Evolutionary conservation across 140 eudicot genomes (phyloP).

Genomic region (Erigeron philadelphicus): DNA sequence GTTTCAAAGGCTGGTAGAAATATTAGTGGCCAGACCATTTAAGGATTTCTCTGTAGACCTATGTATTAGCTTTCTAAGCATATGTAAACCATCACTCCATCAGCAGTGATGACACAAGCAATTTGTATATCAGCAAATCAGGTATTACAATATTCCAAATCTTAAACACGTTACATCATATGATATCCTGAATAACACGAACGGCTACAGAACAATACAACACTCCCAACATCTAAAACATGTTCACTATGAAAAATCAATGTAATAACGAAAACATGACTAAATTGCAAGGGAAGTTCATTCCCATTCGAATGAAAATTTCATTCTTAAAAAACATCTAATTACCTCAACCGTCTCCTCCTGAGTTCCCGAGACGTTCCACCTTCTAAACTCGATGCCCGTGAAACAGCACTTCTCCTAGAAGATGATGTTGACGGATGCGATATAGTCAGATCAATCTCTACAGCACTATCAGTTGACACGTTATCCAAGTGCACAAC

Average conservation of each 20-base stretch:
- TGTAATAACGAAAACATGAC: conserved; percentile 28
- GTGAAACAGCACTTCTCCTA: conserved; percentile 43
- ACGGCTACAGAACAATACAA: conserved; percentile 1
- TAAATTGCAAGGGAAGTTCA: conserved; percentile 14
- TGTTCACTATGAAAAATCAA: conserved; percentile 36
- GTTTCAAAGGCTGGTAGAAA: neutral
- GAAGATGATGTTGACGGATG: conserved; percentile 40
- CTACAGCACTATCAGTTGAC: conserved; percentile 33
- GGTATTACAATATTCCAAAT: conserved; percentile 28
- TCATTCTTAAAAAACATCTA: conserved; percentile 7
- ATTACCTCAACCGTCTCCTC: conserved; percentile 61
- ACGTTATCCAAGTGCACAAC: conserved; percentile 34
- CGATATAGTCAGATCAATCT: conserved; percentile 33
- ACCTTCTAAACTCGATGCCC: conserved; percentile 43
- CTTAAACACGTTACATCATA: conserved; percentile 27
- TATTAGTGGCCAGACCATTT: neutral
- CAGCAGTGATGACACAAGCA: conserved; percentile 19
- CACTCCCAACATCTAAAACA: conserved; percentile 29
- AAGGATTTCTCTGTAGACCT: neutral
- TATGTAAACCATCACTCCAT: conserved; percentile 13
- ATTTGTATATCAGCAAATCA: conserved; percentile 30
- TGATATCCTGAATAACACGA: conserved; percentile 17
- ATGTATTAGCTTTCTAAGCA: conserved; percentile 1
- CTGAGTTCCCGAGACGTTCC: conserved; percentile 50
- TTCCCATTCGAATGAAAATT: conserved; percentile 13